These are phyloP conservation scores for Emericellopsis cladophorae DNA, from an alignment of 2,329 filamentous ascomycete genomes.

Conservation along the genomic window DNA sequence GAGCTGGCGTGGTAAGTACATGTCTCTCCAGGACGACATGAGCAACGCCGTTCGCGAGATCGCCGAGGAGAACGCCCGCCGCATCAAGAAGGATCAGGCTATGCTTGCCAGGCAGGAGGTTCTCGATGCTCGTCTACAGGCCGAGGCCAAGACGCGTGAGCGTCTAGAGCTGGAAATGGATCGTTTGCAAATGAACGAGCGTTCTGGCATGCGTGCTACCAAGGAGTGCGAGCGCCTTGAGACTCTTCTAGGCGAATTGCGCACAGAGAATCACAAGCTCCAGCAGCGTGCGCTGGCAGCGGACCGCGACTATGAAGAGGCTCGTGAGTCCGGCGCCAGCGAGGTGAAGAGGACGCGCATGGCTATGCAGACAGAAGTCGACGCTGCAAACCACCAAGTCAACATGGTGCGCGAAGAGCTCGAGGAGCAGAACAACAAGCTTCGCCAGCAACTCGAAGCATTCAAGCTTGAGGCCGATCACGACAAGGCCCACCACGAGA, in stretches of 20 bases:
- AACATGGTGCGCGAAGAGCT: constrained; percentile 72
- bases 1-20: constrained; percentile 71
- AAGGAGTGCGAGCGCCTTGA: constrained; percentile 51
- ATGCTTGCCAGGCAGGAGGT: constrained; percentile 69
- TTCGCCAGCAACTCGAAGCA: constrained; percentile 66
- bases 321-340: constrained; percentile 62
- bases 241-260: constrained; percentile 38
- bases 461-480: constrained; percentile 71
- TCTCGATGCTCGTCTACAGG: constrained; percentile 63
- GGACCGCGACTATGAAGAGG: constrained; percentile 75
- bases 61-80: constrained; percentile 68
- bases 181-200: constrained; percentile 50
- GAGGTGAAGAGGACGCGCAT: constrained; percentile 74
- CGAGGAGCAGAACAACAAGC: constrained; percentile 62
- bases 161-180: constrained; percentile 55
- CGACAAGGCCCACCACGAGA: constrained; percentile 66
- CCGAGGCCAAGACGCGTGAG: constrained; percentile 58
- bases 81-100: constrained; percentile 67
- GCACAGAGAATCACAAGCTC: constrained; percentile 58
- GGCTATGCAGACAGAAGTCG: constrained; percentile 69
- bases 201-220: constrained; percentile 51
- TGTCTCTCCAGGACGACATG: constrained; percentile 82
- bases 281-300: constrained; percentile 56
- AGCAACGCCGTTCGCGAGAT: constrained; percentile 65
- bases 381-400: constrained; percentile 73